phyloP scores from a whole-genome alignment of 2,329 filamentous ascomycete genomes.

The Pezicula neosporulosa region DNA sequence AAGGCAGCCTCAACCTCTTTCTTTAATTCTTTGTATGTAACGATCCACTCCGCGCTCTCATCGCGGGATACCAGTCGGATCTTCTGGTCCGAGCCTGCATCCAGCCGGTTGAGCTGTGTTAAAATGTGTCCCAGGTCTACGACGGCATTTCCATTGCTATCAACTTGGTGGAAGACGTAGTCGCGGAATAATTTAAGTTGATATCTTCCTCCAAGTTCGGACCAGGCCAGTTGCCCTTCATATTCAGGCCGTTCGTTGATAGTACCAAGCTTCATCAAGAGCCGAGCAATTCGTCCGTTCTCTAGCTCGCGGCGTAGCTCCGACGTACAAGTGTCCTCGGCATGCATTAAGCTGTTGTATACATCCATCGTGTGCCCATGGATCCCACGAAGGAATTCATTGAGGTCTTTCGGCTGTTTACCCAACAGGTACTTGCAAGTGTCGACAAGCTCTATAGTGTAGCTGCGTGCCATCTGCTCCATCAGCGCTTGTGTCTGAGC shows the following conservation, averaged over 20 bases:
- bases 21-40: constrained; percentile 87
- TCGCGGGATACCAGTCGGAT: constrained; percentile 84
- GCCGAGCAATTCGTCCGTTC: constrained; percentile 79
- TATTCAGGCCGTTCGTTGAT: constrained; percentile 90
- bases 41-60: constrained; percentile 82
- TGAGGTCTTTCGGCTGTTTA: constrained; percentile 69
- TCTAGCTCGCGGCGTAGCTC: constrained; percentile 80
- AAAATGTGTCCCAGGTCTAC: constrained; percentile 87
- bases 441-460: constrained; percentile 75
- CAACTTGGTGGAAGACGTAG: constrained; percentile 95
- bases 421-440: constrained; percentile 79
- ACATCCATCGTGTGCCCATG: constrained; percentile 71
- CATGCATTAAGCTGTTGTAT: constrained; percentile 76
- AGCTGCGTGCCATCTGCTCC: constrained; percentile 73
- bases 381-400: constrained; percentile 76
- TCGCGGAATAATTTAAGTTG: constrained; percentile 93
- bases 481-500: constrained; percentile 64
- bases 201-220: constrained; percentile 89
- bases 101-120: constrained; percentile 83
- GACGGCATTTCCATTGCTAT: constrained; percentile 76
- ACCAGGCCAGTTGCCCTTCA: constrained; percentile 75
- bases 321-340: constrained; percentile 69
- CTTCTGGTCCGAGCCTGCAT: constrained; percentile 84
- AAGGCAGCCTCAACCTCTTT: constrained; percentile 57
- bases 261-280: constrained; percentile 78